Conservation (phyloP, 1,284 basidiomycete species). For the Tremellales sp. region DNA sequence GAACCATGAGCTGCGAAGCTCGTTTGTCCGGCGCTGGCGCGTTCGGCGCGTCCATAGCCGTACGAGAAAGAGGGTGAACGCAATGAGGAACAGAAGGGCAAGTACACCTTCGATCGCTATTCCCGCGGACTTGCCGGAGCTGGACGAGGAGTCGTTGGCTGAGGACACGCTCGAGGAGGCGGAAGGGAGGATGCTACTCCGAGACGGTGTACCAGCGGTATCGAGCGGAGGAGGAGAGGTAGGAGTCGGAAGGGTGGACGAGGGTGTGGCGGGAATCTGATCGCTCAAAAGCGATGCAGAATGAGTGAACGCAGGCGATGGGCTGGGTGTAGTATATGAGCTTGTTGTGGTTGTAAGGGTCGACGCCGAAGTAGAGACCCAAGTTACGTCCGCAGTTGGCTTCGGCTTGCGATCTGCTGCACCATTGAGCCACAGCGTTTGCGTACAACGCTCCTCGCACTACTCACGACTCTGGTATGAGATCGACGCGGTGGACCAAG, state of each 20-base stretch:
- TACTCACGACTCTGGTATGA: too few species aligned
- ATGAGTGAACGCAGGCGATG: background rate
- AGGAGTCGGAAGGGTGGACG: background rate
- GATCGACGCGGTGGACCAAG: background rate
- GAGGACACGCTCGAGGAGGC: background rate
- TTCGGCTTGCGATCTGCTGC: too few species aligned
- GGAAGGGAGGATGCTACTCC: background rate
- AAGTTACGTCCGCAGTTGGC: background rate
- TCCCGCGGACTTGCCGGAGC: constrained; percentile 18
- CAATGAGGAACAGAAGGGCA: constrained; percentile 19
- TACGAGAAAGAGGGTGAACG: constrained; percentile 14
- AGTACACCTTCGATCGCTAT: constrained; percentile 25
- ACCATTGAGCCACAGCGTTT: too few species aligned
- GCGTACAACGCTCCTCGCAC: too few species aligned
- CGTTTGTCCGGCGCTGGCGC: constrained; percentile 11
- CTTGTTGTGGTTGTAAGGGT: background rate
- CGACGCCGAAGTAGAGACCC: background rate
- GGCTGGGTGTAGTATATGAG: background rate
- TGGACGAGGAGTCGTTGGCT: background rate
- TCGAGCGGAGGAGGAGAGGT: background rate
- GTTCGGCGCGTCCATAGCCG: constrained; percentile 18
- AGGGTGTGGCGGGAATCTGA: background rate
- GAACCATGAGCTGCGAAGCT: constrained; percentile 28
- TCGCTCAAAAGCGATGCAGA: background rate
- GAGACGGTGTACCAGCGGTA: background rate